Evolutionary conservation across 225 moss, liverwort and hornwort genomes (phyloP).

Genomic region (Marchantia paleacea): DNA sequence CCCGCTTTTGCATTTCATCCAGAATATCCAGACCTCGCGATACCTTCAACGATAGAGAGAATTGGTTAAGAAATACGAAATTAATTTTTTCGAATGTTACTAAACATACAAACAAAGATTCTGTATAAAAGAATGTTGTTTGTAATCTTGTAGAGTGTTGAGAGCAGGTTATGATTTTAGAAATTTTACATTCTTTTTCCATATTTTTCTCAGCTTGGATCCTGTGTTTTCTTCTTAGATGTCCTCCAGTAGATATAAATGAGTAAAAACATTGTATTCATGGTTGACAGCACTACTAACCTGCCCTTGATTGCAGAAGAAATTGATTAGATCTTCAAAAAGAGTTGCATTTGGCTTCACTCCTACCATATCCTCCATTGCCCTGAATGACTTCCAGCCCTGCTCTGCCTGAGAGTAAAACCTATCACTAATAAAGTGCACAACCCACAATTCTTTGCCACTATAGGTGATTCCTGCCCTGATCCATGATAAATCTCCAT

Average conservation of each 20-base stretch:
- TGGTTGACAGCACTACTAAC: not conserved
- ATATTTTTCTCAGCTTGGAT: not conserved
- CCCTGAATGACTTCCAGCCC: constrained; percentile 1
- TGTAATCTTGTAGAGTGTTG: not conserved
- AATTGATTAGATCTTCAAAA: constrained; percentile 9
- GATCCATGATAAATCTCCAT: not conserved
- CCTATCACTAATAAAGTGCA: not conserved
- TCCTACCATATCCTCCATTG: constrained; percentile 5
- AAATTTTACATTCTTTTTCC: not conserved
- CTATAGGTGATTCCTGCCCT: not conserved
- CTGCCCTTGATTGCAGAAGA: constrained; percentile 20
- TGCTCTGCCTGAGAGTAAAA: constrained; percentile 10
- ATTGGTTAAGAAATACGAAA: not conserved
- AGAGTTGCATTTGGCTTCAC: not conserved
- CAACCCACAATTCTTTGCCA: not conserved
- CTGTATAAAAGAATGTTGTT: not conserved
- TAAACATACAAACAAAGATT: not conserved
- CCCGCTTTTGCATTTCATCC: constrained; percentile 64
- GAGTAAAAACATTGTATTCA: not conserved
- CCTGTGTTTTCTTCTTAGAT: not conserved
- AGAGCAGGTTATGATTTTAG: not conserved
- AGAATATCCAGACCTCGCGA: constrained; percentile 63
- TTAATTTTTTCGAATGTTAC: not conserved
- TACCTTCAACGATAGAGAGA: constrained; percentile 30
- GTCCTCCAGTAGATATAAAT: not conserved